Evolutionary conservation across 1,284 basidiomycete genomes (phyloP).

Genomic region (Somion occarium): DNA sequence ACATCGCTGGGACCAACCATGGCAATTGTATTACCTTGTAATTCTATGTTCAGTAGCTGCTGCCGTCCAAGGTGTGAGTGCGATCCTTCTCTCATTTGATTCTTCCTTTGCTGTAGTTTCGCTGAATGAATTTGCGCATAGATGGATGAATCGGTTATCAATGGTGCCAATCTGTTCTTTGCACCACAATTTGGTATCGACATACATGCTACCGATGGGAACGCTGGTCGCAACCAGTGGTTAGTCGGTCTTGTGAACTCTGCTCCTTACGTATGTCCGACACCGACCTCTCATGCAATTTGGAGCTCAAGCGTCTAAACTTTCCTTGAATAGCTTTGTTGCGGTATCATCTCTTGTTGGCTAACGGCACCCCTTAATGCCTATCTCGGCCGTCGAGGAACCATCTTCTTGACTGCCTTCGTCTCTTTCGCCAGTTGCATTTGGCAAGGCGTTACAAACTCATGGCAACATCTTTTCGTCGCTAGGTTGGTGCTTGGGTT

Average conservation of each 20-base stretch:
- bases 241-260: conserved; percentile 72
- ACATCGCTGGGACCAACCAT: conserved; percentile 61
- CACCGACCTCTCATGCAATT: no score
- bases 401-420: conserved; percentile 67
- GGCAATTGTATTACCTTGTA: conserved; percentile 53
- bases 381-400: conserved; percentile 68
- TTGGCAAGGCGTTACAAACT: conserved; percentile 66
- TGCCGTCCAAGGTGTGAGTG: conserved; percentile 60
- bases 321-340: conserved; percentile 38
- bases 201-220: conserved; percentile 16
- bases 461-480: conserved; percentile 69
- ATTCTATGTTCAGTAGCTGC: conserved; percentile 60
- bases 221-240: conserved; percentile 49
- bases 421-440: conserved; percentile 62
- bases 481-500: conserved; percentile 66
- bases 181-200: conserved; percentile 60
- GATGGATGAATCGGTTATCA: conserved; percentile 69
- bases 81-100: not conserved
- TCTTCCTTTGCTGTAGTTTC: conserved; percentile 7
- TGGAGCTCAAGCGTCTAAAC: no score
- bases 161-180: conserved; percentile 72
- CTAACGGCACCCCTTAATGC: conserved; percentile 71
- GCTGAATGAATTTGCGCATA: conserved; percentile 14
- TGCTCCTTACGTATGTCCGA: conserved; percentile 58
- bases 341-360: conserved; percentile 60